Base-by-base conservation (phyloP, 768 basidiomycete species). In the Auricularia sp. region DNA sequence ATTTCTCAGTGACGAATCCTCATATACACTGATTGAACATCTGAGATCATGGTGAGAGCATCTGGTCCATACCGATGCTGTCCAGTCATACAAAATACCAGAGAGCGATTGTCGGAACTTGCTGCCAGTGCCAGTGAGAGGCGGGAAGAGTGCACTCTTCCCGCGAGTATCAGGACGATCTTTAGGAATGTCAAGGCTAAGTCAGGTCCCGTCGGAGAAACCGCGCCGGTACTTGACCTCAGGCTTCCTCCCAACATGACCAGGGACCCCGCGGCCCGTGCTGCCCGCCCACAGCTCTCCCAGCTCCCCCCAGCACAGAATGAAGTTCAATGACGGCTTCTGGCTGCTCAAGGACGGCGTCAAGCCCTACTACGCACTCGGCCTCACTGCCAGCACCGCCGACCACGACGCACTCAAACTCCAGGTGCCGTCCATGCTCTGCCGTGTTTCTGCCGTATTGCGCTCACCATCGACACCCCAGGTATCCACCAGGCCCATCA, bases 291-390 rank as follows among this genome's bases (percentile, higher is more conserved):
- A 18, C 47, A 51, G 5, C 47, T 51, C 47, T 51, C 47, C 47
- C 47, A 16, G 47, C 47, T 13, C 7, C 39, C 39, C 7, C 39
- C 39, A 14, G 8, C 8, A 42, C 62, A 64, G 54, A 63, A 89
- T 88, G 86, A 85, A 83, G 70, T 86, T 87, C 77, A 87, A 83
- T 78, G 87, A 89, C 75, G 86, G 87, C 24, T 85, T 88, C 70
- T 89, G 85, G 86, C 79, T 87, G 29, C 73, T 85, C 68, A 85
- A 85, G 69, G 77, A 81, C 66, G 87, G 84, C 47, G 81, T 85
- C 65, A 85, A 83, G 69, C 79, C 85, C 13, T 79, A 79, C 66
- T 85, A 83, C 65, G 87, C 83, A 36, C 76, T 88, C 54, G 84
- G 88, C 68, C 85, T 86, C 44, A 82, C 82, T 39, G 80, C 84